These are phyloP conservation scores for Lipomyces orientalis DNA, from an alignment of 805 yeast species.

Conservation along the genomic window DNA sequence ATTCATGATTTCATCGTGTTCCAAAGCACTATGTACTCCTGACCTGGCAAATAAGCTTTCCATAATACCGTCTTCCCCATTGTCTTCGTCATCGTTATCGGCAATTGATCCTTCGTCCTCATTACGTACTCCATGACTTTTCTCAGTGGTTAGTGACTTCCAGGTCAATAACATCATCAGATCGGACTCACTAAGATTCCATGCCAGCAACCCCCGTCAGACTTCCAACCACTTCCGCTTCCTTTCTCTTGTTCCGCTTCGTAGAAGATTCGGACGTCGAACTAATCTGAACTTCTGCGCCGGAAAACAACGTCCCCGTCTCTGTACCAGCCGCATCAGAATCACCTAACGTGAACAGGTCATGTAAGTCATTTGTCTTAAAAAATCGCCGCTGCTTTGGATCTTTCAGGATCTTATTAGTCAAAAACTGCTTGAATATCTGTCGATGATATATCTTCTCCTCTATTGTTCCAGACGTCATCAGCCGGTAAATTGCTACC, in stretches of 20 bases:
- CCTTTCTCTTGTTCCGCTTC: constrained; percentile 45
- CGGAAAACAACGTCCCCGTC: constrained; percentile 66
- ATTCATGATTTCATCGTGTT: constrained; percentile 78
- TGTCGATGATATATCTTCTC: constrained; percentile 97
- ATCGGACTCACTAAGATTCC: constrained; percentile 63
- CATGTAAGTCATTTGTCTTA: constrained; percentile 89
- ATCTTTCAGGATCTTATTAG: constrained; percentile 91
- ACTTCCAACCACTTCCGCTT: constrained; percentile 68
- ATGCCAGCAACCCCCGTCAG: constrained; percentile 76
- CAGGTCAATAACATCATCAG: constrained; percentile 28
- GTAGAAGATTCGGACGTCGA: constrained; percentile 41
- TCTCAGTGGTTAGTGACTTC: neutral
- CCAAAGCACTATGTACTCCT: constrained; percentile 73
- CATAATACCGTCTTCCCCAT: constrained; percentile 66
- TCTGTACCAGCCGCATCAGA: constrained; percentile 69
- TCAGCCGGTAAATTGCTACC: constrained; percentile 85
- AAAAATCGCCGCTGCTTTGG: constrained; percentile 94
- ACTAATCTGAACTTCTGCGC: constrained; percentile 49
- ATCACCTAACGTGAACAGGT: constrained; percentile 83
- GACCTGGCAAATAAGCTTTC: constrained; percentile 73
- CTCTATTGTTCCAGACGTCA: constrained; percentile 95
- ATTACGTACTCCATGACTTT: constrained; percentile 24
- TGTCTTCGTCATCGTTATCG: constrained; percentile 28
- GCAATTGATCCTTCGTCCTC: constrained; percentile 23
- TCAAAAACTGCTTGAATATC: constrained; percentile 90